phyloP scores from a whole-genome alignment of 805 yeast species.

The Pichia pseudocactophila region DNA sequence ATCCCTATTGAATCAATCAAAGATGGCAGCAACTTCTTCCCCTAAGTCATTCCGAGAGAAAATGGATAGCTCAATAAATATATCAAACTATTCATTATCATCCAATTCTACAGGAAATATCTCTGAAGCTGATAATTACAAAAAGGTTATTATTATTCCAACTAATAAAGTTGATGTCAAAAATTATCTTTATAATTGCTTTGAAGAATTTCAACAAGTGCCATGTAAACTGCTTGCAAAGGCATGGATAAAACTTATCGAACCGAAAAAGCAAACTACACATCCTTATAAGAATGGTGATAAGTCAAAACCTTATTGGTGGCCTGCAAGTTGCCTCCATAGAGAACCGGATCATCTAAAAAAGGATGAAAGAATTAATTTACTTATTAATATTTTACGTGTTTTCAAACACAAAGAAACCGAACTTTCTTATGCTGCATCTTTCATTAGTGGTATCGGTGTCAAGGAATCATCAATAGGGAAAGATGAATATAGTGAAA shows the following conservation, averaged over 20 bases:
- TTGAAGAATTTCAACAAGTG: slow-evolving; percentile 38
- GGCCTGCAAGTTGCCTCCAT: slow-evolving; percentile 56
- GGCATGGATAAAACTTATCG: slow-evolving; percentile 56
- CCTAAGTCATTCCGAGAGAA: background rate
- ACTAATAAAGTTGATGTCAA: slow-evolving; percentile 15
- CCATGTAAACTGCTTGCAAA: slow-evolving; percentile 57
- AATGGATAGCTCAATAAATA: background rate
- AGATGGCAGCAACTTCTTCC: slow-evolving; percentile 4
- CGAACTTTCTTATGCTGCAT: slow-evolving; percentile 19
- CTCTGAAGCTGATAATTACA: background rate
- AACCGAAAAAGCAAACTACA: slow-evolving; percentile 56
- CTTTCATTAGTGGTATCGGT: slow-evolving; percentile 18
- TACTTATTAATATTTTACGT: slow-evolving; percentile 36
- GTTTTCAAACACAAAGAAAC: slow-evolving; percentile 17
- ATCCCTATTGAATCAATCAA: slow-evolving; percentile 4
- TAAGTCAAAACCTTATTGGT: slow-evolving; percentile 51
- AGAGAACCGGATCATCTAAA: slow-evolving; percentile 67
- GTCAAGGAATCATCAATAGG: slow-evolving; percentile 12
- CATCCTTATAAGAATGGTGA: slow-evolving; percentile 54
- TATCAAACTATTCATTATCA: background rate
- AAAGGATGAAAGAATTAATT: slow-evolving; percentile 44
- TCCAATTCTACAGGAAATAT: slow-evolving; percentile 1
- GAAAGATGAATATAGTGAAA: slow-evolving; percentile 15
- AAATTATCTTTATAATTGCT: slow-evolving; percentile 22
- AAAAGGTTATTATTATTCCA: slow-evolving; percentile 14